phyloP scores from a whole-genome alignment of 306 rosid genomes.

The Prinsepia uniflora region DNA sequence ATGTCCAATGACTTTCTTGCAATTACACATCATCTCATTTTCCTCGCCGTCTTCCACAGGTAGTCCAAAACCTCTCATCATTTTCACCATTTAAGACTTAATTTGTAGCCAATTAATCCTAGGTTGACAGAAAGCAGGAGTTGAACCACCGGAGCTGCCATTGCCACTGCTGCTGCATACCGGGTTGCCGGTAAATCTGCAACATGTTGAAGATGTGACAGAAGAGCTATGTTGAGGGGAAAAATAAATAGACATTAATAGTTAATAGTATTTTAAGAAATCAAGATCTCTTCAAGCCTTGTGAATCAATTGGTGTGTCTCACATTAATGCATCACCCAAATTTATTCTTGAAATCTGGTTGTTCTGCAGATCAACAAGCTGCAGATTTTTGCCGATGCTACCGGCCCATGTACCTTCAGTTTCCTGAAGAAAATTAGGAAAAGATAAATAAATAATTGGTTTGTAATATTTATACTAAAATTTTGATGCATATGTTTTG shows the following conservation, averaged over 20 bases:
- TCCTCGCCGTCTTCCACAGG: too few relatives aligned
- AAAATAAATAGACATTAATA: background rate
- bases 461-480: background rate
- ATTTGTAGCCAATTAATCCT: slow-evolving; percentile 35
- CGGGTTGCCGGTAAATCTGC: slow-evolving; percentile 77
- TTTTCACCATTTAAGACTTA: slow-evolving; percentile 32
- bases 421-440: slow-evolving; percentile 45
- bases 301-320: slow-evolving; percentile 1
- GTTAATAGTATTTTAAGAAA: background rate
- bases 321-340: slow-evolving; percentile 52
- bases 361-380: slow-evolving; percentile 78
- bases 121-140: slow-evolving; percentile 50
- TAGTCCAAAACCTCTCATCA: background rate
- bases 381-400: slow-evolving; percentile 52
- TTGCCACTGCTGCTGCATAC: slow-evolving; percentile 34
- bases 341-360: slow-evolving; percentile 51
- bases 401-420: slow-evolving; percentile 57
- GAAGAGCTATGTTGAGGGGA: slow-evolving; percentile 15
- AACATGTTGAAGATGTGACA: slow-evolving; percentile 14
- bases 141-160: slow-evolving; percentile 22
- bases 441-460: background rate
- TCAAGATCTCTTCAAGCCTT: background rate
- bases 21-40: too few relatives aligned
- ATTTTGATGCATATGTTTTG: slow-evolving; percentile 1
- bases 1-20: too few relatives aligned